These are phyloP conservation scores for Tilletia indica DNA, from an alignment of 1,284 basidiomycete species.

Conservation along the genomic window DNA sequence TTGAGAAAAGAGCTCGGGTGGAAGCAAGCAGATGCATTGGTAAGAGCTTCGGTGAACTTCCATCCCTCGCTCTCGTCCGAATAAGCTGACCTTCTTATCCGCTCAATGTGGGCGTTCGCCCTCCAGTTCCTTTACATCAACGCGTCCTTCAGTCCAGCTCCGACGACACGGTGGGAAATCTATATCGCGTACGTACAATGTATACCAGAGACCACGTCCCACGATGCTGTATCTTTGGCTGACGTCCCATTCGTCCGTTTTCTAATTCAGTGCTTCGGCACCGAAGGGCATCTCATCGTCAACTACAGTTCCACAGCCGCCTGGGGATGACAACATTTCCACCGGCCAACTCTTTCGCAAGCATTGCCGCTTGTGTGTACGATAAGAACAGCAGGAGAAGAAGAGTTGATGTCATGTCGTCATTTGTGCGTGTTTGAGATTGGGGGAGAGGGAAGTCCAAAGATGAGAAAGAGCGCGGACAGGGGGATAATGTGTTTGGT, in stretches of 20 bases:
- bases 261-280: slow-evolving; percentile 43
- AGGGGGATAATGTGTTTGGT: no score
- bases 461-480: no score
- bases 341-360: neutral
- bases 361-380: no score
- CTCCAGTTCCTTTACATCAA: slow-evolving; percentile 94
- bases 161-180: slow-evolving; percentile 85
- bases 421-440: no score
- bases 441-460: no score
- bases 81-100: neutral
- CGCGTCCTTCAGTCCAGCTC: slow-evolving; percentile 92
- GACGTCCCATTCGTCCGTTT: neutral
- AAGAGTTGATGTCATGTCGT: no score
- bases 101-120: neutral
- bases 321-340: slow-evolving; percentile 37
- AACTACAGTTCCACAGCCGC: slow-evolving; percentile 53
- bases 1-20: slow-evolving; percentile 82
- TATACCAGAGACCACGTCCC: no score
- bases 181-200: slow-evolving; percentile 60
- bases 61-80: no score
- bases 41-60: slow-evolving; percentile 59
- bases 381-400: no score
- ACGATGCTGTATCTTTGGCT: neutral
- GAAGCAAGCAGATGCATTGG: slow-evolving; percentile 83
- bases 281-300: slow-evolving; percentile 51